Conservation (phyloP, 257 asterid species). For the Gentiana dahurica region DNA sequence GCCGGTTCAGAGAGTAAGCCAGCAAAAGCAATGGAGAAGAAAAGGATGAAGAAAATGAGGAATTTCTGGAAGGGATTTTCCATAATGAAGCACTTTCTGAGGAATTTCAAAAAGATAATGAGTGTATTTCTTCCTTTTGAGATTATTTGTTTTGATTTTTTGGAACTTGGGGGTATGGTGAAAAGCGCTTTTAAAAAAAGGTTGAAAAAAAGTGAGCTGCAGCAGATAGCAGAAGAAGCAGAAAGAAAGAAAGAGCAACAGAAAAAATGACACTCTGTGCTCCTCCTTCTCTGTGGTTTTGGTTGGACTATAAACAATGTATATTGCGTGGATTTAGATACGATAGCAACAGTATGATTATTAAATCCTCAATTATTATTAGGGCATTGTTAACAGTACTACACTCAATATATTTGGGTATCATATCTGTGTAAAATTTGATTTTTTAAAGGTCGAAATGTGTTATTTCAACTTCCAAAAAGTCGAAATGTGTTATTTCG, state of each 20-base stretch:
- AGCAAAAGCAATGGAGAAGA: constrained; percentile 9
- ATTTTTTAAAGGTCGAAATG: too few species aligned
- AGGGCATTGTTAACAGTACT: too few species aligned
- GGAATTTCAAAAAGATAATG: not conserved
- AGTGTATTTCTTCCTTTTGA: not conserved
- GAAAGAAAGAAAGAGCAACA: not conserved
- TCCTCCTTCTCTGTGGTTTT: not conserved
- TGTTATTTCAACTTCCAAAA: too few species aligned
- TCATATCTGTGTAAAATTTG: too few species aligned
- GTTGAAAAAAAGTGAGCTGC: not conserved
- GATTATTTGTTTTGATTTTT: not conserved
- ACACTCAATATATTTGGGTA: too few species aligned
- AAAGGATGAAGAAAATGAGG: not conserved
- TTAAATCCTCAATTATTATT: too few species aligned
- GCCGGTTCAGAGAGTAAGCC: constrained; percentile 59
- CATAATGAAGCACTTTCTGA: constrained; percentile 5
- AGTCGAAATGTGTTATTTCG: too few species aligned
- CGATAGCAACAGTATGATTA: not conserved
- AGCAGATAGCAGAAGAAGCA: constrained; percentile 7
- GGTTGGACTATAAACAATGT: too few species aligned
- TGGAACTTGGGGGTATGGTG: too few species aligned
- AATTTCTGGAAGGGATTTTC: not conserved
- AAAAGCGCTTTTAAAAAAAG: too few species aligned
- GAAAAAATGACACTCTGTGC: too few species aligned
- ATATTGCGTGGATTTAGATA: too few species aligned